These are phyloP conservation scores for Desmodesmus armatus DNA, from an alignment of 139 green algal species.

Conservation along the genomic window DNA sequence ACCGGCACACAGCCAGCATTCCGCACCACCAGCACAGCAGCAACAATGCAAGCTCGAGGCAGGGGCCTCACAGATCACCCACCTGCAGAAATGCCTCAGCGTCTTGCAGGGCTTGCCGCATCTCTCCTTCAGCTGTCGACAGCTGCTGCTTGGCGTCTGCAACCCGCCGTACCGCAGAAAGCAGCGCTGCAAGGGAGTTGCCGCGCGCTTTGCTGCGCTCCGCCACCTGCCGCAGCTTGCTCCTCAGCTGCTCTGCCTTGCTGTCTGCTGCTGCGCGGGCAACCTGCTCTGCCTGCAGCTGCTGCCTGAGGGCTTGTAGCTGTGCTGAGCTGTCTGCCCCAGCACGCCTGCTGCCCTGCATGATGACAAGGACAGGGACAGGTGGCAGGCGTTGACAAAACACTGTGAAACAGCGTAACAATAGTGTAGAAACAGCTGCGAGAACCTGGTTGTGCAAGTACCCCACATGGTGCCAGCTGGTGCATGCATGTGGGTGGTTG, in stretches of 20 bases:
- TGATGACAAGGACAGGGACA: neutral
- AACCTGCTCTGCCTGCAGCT: constrained; percentile 22
- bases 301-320: constrained; percentile 3
- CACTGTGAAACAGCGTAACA: neutral
- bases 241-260: neutral
- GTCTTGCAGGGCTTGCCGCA: neutral
- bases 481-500: too few relatives aligned
- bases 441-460: neutral
- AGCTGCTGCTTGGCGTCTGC: constrained; percentile 30
- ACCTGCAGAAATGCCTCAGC: constrained; percentile 30
- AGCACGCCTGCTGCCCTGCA: neutral
- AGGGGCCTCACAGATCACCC: neutral
- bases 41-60: neutral
- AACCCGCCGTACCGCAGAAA: neutral
- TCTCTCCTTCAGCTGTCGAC: constrained; percentile 10
- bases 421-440: too few relatives aligned
- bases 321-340: neutral
- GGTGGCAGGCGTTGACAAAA: neutral
- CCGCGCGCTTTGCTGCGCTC: constrained; percentile 38
- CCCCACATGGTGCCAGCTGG: neutral
- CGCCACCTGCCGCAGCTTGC: constrained; percentile 27
- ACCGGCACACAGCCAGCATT: neutral
- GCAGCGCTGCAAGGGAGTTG: constrained; percentile 25
- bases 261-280: neutral
- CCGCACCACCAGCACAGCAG: neutral